Evolutionary conservation across 2,329 filamentous ascomycete species (phyloP).

Genomic region (Penicillium freii): DNA sequence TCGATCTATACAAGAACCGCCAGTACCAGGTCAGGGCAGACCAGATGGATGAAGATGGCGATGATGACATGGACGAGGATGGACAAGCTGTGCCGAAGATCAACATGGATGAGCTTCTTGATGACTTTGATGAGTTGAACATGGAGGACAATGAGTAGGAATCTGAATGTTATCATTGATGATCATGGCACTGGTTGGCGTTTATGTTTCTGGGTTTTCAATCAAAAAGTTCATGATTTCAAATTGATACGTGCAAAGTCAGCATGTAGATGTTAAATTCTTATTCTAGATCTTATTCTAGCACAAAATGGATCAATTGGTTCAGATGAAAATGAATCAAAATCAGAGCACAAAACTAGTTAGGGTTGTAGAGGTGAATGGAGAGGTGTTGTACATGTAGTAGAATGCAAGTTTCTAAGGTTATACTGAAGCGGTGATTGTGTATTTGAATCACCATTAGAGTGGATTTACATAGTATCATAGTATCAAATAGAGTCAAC

Average conservation of each 20-base stretch:
- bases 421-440: no score
- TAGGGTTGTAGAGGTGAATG: background rate
- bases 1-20: conserved; percentile 76
- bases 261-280: background rate
- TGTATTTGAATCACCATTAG: background rate
- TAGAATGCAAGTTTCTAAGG: no score
- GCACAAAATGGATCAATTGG: background rate
- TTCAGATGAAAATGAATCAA: background rate
- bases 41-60: conserved; percentile 47
- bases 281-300: background rate
- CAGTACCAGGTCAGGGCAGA: conserved; percentile 43
- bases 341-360: background rate
- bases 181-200: conserved; percentile 28
- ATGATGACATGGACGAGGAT: conserved; percentile 62
- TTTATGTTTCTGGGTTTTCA: conserved; percentile 17
- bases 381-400: background rate
- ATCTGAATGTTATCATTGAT: conserved; percentile 24
- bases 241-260: conserved; percentile 14
- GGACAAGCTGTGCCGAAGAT: conserved; percentile 61
- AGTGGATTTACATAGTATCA: background rate
- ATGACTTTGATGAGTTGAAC: conserved; percentile 32
- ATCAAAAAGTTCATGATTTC: conserved; percentile 12
- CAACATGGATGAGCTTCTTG: conserved; percentile 61
- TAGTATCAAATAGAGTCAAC: background rate
- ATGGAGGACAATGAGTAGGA: conserved; percentile 54